Conservation (phyloP, 805 yeast genomes). For the Candida vaughaniae region DNA sequence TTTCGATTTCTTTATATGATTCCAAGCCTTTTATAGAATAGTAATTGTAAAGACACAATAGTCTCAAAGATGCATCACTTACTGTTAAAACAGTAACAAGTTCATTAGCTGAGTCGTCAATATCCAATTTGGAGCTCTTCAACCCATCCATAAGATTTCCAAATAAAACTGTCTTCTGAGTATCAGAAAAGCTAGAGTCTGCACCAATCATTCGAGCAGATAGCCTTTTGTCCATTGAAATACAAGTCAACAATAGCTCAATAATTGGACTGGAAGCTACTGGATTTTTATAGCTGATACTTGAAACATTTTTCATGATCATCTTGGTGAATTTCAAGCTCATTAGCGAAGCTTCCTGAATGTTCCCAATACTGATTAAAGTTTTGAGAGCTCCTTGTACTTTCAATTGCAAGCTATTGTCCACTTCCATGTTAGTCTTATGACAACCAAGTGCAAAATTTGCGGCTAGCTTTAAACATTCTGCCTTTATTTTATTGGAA, state of each 20-base stretch:
- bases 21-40: conserved; percentile 5
- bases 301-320: background rate
- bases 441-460: no score
- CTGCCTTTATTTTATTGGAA: no score
- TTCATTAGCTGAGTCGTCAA: background rate
- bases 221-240: background rate
- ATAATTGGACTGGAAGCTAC: background rate
- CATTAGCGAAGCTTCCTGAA: background rate
- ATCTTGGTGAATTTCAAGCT: background rate
- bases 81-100: background rate
- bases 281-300: background rate
- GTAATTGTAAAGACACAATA: conserved; percentile 5
- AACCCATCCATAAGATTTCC: background rate
- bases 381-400: background rate
- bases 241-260: background rate
- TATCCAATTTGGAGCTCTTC: background rate
- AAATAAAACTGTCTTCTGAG: background rate
- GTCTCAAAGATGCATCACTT: conserved; percentile 3
- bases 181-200: background rate
- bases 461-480: background rate
- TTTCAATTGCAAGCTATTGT: background rate
- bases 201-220: background rate
- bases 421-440: no score
- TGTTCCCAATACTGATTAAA: background rate
- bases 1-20: conserved; percentile 1